phyloP scores from a whole-genome alignment of 441 rosid genomes.

The Pelargonium myrrhifolium region DNA sequence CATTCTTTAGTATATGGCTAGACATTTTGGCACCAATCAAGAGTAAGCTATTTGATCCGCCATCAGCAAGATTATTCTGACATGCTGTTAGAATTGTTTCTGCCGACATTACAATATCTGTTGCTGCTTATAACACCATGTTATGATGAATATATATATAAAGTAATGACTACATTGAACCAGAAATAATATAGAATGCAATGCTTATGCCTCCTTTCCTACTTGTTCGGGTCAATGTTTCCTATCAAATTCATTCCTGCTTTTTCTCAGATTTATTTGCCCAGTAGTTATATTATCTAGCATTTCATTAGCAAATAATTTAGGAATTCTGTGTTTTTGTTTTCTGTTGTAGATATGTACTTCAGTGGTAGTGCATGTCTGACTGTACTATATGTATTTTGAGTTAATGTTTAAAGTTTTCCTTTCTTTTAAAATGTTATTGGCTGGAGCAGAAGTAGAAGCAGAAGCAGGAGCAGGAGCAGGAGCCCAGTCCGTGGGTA shows the following conservation, averaged over 20 bases:
- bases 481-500: constrained; percentile 59
- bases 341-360: not conserved
- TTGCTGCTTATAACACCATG: not conserved
- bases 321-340: not conserved
- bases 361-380: not conserved
- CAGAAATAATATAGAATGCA: not conserved
- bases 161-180: not conserved
- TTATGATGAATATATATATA: not conserved
- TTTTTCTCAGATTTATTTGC: not conserved
- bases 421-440: not conserved
- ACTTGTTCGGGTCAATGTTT: not conserved
- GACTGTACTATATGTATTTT: not conserved
- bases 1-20: too few species aligned
- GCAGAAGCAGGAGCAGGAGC: constrained; percentile 69
- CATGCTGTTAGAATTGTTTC: too few species aligned
- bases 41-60: too few species aligned
- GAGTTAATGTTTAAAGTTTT: not conserved
- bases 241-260: not conserved
- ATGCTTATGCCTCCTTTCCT: not conserved
- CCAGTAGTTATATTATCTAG: not conserved
- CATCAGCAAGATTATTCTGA: too few species aligned
- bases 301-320: not conserved
- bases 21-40: too few species aligned
- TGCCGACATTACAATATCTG: too few species aligned
- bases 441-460: constrained; percentile 63